A percentile compares a stretch with the other conserved stretches of the same genome.
phyloP scores from a whole-genome alignment of 148 eudicot species.

The Persicaria maculosa region DNA sequence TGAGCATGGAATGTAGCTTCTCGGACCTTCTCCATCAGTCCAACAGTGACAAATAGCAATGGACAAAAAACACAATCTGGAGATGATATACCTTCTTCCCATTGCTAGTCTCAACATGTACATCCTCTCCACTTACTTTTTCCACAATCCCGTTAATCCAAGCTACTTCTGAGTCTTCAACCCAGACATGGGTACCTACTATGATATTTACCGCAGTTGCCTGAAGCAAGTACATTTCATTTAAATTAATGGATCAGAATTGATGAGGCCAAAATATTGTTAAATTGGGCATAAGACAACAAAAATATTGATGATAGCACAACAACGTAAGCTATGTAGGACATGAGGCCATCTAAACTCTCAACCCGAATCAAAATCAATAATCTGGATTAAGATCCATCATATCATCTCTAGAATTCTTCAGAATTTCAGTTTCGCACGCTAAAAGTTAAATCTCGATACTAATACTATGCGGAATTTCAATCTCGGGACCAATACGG shows the following conservation, averaged over 20 bases:
- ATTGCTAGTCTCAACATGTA: constrained; percentile 55
- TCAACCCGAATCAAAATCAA: not conserved
- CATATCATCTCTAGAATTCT: not conserved
- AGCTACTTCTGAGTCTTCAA: constrained; percentile 54
- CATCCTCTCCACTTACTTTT: constrained; percentile 53
- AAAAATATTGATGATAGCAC: too few species aligned
- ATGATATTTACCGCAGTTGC: constrained; percentile 77
- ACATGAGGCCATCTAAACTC: not conserved
- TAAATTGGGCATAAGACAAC: not conserved
- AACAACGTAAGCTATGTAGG: too few species aligned
- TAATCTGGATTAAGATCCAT: not conserved
- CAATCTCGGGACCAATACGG: not conserved
- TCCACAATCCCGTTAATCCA: constrained; percentile 75
- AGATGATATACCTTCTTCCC: constrained; percentile 47
- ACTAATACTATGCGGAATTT: too few species aligned
- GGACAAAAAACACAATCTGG: too few species aligned
- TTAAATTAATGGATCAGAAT: not conserved
- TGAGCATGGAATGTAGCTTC: too few species aligned
- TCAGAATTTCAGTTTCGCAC: not conserved
- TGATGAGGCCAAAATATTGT: not conserved
- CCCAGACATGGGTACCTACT: constrained; percentile 89
- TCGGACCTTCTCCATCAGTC: too few species aligned
- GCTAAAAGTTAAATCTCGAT: not conserved
- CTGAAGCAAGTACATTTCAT: constrained; percentile 33
- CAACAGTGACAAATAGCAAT: too few species aligned